phyloP scores from a whole-genome alignment of 805 yeast genomes.

The Starmerella apicola region DNA sequence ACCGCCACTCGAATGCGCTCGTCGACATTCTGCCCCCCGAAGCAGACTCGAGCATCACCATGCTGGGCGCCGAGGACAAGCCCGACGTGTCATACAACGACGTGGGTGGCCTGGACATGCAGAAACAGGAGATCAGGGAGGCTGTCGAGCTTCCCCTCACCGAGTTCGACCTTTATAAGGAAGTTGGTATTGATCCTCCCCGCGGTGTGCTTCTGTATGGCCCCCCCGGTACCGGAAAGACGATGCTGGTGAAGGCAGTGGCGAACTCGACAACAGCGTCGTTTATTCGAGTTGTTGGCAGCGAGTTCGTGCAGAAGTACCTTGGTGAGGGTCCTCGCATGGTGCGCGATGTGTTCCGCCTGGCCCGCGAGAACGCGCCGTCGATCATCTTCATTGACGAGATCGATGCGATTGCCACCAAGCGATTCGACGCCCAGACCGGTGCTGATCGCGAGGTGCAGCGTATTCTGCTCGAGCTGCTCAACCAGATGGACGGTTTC shows the following conservation, averaged over 20 bases:
- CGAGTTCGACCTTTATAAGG: slow-evolving; percentile 89
- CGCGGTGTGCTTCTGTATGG: slow-evolving; percentile 95
- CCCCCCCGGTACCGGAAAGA: slow-evolving; percentile 99
- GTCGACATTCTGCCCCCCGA: slow-evolving; percentile 98
- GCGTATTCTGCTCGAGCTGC: slow-evolving; percentile 85
- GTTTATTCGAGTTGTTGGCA: slow-evolving; percentile 92
- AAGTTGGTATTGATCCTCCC: slow-evolving; percentile 98
- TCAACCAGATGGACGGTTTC: slow-evolving; percentile 99
- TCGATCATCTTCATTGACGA: slow-evolving; percentile 96
- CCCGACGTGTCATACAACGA: slow-evolving; percentile 96
- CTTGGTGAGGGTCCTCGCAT: slow-evolving; percentile 99
- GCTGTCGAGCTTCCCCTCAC: slow-evolving; percentile 95
- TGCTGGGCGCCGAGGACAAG: slow-evolving; percentile 86
- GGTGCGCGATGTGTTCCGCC: slow-evolving; percentile 96
- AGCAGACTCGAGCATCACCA: slow-evolving; percentile 92
- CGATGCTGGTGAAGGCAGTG: slow-evolving; percentile 97
- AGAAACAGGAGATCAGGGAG: slow-evolving; percentile 96
- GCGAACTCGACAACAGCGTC: slow-evolving; percentile 94
- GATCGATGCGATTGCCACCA: slow-evolving; percentile 97
- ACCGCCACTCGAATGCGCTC: slow-evolving; percentile 94
- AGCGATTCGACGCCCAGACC: slow-evolving; percentile 98
- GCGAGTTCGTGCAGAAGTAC: slow-evolving; percentile 96
- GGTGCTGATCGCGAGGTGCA: slow-evolving; percentile 99
- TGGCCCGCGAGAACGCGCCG: slow-evolving; percentile 96
- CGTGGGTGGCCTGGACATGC: slow-evolving; percentile 98